Conservation (phyloP, 1,139 yeast species). For the Suhomyces kunorum region DNA sequence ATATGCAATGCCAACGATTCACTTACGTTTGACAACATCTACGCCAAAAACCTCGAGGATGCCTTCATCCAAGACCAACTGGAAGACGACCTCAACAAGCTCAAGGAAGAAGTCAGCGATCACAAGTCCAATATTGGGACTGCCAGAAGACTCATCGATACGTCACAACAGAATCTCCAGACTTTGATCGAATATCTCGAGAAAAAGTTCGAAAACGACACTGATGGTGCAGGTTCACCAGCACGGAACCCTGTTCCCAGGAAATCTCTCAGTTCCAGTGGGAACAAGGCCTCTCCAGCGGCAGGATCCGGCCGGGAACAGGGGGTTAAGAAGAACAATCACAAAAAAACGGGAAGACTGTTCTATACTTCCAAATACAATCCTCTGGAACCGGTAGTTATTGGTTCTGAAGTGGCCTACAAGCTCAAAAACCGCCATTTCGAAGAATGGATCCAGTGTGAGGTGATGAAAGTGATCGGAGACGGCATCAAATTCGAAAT, state of each 20-base stretch:
- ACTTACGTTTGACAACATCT: slow-evolving; percentile 50
- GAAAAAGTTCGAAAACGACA: slow-evolving; percentile 10
- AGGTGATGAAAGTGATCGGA: slow-evolving; percentile 70
- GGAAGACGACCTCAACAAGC: slow-evolving; percentile 40
- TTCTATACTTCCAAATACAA: slow-evolving; percentile 50
- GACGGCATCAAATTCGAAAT: slow-evolving; percentile 85
- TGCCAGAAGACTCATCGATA: slow-evolving; percentile 49
- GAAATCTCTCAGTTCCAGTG: slow-evolving; percentile 11
- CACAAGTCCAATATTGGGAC: slow-evolving; percentile 62
- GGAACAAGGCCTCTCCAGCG: slow-evolving; percentile 11
- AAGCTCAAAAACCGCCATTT: slow-evolving; percentile 64
- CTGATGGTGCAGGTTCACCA: slow-evolving; percentile 7
- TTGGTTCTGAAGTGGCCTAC: slow-evolving; percentile 89
- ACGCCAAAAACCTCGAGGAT: slow-evolving; percentile 29
- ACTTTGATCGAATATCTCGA: slow-evolving; percentile 33
- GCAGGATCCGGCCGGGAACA: slow-evolving; percentile 3
- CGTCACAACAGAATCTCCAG: slow-evolving; percentile 42
- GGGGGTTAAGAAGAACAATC: slow-evolving; percentile 23
- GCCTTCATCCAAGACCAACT: slow-evolving; percentile 23
- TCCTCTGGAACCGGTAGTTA: slow-evolving; percentile 58
- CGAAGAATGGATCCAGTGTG: slow-evolving; percentile 98
- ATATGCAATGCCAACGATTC: slow-evolving; percentile 63
- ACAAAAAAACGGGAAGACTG: slow-evolving; percentile 43
- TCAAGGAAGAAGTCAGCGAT: slow-evolving; percentile 44
- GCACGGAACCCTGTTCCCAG: slow-evolving; percentile 4